These are phyloP conservation scores for Debaryomyces nepalensis DNA, from an alignment of 1,139 yeast genomes.

Conservation along the genomic window DNA sequence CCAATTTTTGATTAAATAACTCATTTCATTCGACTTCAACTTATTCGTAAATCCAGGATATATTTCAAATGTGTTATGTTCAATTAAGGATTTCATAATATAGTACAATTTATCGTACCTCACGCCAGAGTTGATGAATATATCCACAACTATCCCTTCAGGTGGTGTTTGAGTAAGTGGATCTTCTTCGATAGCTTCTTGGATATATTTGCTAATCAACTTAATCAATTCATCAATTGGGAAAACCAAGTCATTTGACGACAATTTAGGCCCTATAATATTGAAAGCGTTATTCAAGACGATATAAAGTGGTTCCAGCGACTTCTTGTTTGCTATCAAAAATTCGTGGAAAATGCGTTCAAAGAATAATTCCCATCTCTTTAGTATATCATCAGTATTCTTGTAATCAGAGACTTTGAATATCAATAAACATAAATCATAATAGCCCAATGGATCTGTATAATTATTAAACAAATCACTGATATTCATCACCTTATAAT, in stretches of 20 bases:
- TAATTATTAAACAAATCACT: constrained; percentile 83
- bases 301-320: constrained; percentile 44
- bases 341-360: constrained; percentile 48
- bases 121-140: constrained; percentile 78
- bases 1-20: constrained; percentile 67
- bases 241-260: constrained; percentile 70
- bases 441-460: constrained; percentile 87
- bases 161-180: constrained; percentile 49
- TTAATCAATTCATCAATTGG: constrained; percentile 77
- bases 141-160: constrained; percentile 55
- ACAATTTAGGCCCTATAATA: constrained; percentile 48
- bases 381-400: constrained; percentile 70
- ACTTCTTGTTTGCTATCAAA: constrained; percentile 31
- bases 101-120: constrained; percentile 71
- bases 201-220: constrained; percentile 50
- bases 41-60: constrained; percentile 49
- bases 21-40: constrained; percentile 55
- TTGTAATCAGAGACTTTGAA: constrained; percentile 84
- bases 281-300: constrained; percentile 44
- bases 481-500: constrained; percentile 67
- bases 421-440: constrained; percentile 76
- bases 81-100: constrained; percentile 68
- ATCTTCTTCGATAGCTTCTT: constrained; percentile 43
- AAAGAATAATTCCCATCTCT: constrained; percentile 72
- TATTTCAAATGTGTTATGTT: constrained; percentile 58